Percentiles rank a stretch among this genome's conserved stretches.
These are phyloP conservation scores for Claviceps sp. DNA, from an alignment of 2,329 filamentous ascomycete genomes.

Conservation along the genomic window DNA sequence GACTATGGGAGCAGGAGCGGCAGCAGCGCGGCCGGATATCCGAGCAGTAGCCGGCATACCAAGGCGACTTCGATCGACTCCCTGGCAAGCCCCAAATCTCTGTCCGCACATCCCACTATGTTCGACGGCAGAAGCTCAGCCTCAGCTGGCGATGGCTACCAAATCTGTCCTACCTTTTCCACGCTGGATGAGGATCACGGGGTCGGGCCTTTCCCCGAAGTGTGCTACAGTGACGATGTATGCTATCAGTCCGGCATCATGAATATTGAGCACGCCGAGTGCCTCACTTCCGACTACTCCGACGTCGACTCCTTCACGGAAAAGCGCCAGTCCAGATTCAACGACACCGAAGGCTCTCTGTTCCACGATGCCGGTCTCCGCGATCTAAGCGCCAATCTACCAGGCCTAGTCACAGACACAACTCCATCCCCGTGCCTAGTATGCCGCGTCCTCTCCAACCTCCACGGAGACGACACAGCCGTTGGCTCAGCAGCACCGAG, in stretches of 20 bases:
- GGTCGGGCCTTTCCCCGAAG: not conserved
- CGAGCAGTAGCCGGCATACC: constrained; percentile 31
- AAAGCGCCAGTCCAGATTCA: constrained; percentile 7
- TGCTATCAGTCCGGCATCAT: not conserved
- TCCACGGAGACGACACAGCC: not conserved
- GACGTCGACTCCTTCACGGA: constrained; percentile 22
- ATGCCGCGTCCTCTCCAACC: constrained; percentile 5
- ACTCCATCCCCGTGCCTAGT: constrained; percentile 5
- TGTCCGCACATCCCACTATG: not conserved
- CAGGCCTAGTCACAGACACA: constrained; percentile 10
- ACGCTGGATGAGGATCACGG: not conserved
- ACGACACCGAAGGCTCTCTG: constrained; percentile 23
- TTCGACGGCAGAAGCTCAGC: constrained; percentile 1
- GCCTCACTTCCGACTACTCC: constrained; percentile 6
- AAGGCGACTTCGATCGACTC: constrained; percentile 30
- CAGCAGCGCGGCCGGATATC: constrained; percentile 25
- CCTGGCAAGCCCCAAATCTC: not conserved
- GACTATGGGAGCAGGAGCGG: constrained; percentile 27
- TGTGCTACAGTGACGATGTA: not conserved
- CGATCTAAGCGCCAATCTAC: constrained; percentile 19
- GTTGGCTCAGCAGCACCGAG: not conserved
- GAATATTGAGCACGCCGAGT: constrained; percentile 4
- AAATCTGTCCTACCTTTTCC: not conserved
- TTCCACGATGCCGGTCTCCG: constrained; percentile 24
- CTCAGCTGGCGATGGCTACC: not conserved